Evolutionary conservation across 1,284 basidiomycete genomes (phyloP).

Genomic region (Moniliophthora roreri): DNA sequence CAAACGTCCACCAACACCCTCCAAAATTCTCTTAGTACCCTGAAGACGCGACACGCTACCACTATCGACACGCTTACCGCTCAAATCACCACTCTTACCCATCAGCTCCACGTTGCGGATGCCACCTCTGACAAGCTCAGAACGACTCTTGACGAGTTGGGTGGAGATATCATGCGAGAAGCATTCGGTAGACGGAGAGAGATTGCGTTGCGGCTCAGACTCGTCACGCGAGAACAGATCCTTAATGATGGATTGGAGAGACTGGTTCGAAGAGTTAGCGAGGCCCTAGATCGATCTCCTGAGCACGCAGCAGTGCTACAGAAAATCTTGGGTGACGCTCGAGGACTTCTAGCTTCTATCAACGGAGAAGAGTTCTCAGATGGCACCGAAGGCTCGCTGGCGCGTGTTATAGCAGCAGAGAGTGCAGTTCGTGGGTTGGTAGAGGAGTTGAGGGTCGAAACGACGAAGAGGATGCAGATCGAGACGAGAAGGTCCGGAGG

Average conservation of each 20-base stretch:
- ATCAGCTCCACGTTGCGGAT: conserved; percentile 40
- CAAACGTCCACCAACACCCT: conserved; percentile 75
- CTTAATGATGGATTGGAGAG: conserved; percentile 53
- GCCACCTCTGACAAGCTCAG: conserved; percentile 48
- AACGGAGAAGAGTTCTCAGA: conserved; percentile 18
- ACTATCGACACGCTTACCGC: conserved; percentile 58
- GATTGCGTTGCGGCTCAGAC: conserved; percentile 64
- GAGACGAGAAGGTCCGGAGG: background rate
- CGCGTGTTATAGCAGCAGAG: conserved; percentile 51
- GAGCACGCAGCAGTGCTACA: conserved; percentile 28
- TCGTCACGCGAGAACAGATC: conserved; percentile 69
- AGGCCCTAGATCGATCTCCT: conserved; percentile 32
- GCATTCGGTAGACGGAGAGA: conserved; percentile 76
- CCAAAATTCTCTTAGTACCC: conserved; percentile 61
- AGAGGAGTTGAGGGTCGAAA: conserved; percentile 67
- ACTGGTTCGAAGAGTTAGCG: conserved; percentile 53
- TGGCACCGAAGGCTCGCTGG: conserved; percentile 41
- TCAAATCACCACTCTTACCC: conserved; percentile 43
- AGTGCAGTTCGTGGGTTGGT: conserved; percentile 59
- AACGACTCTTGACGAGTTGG: conserved; percentile 68
- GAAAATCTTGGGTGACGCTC: conserved; percentile 47
- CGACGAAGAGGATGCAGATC: conserved; percentile 53
- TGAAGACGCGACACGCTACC: conserved; percentile 62
- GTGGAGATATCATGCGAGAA: conserved; percentile 73
- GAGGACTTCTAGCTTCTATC: conserved; percentile 44